Percentiles rank a stretch among this genome's conserved stretches.
Conservation (phyloP, 352 stramenopile species). For the Pythium biforme region DNA sequence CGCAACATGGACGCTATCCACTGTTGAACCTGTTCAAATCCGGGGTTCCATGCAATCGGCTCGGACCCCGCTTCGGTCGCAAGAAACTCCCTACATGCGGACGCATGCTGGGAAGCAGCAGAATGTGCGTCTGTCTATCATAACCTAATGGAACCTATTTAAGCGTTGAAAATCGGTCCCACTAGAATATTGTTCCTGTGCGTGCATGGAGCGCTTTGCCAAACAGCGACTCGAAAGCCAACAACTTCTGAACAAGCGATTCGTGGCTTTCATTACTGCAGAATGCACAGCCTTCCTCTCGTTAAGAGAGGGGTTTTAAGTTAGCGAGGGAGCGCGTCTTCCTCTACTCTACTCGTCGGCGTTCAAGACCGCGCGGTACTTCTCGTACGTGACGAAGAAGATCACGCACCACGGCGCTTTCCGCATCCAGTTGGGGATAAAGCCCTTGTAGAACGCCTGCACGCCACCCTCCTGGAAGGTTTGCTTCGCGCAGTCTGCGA, state of each 20-base stretch:
- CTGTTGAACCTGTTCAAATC: conserved; percentile 31
- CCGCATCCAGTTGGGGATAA: conserved; percentile 86
- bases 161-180: not conserved
- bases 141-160: conserved; percentile 13
- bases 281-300: no score
- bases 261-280: not conserved
- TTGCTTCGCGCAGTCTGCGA: conserved; percentile 67
- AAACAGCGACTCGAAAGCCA: no score
- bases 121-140: not conserved
- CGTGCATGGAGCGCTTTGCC: no score
- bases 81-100: not conserved
- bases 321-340: not conserved
- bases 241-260: not conserved
- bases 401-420: conserved; percentile 85
- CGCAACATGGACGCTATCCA: conserved; percentile 66
- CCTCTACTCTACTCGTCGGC: conserved; percentile 14
- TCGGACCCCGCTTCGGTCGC: not conserved
- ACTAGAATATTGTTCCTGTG: no score
- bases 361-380: conserved; percentile 53
- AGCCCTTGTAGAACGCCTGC: conserved; percentile 82
- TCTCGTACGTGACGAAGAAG: conserved; percentile 88
- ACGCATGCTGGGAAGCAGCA: not conserved
- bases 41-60: not conserved
- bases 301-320: no score
- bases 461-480: conserved; percentile 68